Percentiles rank a stretch among this genome's conserved stretches.
phyloP scores from a whole-genome alignment of 1,139 yeast genomes.

The Taiozyma sp. region DNA sequence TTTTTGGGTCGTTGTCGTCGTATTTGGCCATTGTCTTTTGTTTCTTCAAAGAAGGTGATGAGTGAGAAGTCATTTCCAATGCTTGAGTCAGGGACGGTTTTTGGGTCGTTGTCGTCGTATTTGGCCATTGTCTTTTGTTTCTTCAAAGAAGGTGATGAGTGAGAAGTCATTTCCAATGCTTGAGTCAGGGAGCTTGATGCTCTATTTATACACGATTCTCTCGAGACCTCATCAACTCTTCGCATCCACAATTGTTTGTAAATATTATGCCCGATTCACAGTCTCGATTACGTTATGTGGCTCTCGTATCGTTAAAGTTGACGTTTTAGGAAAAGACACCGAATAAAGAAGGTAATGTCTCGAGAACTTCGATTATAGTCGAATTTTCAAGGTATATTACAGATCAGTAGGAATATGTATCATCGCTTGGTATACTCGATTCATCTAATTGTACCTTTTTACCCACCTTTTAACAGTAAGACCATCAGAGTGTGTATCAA shows the following conservation, averaged over 20 bases:
- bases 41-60: background rate
- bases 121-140: slow-evolving; percentile 8
- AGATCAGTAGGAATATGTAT: background rate
- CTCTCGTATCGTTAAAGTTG: background rate
- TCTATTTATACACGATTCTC: background rate
- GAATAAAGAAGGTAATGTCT: background rate
- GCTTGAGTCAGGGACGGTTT: slow-evolving; percentile 51
- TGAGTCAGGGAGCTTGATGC: background rate
- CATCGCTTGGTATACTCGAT: background rate
- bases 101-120: slow-evolving; percentile 30
- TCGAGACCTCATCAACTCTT: background rate
- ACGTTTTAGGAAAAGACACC: background rate
- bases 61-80: slow-evolving; percentile 17
- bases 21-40: slow-evolving; percentile 21
- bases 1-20: slow-evolving; percentile 30
- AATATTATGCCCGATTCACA: background rate
- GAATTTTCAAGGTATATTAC: background rate
- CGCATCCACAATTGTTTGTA: background rate
- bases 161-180: background rate
- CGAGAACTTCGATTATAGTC: background rate
- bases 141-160: background rate
- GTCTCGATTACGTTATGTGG: background rate
- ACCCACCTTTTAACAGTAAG: slow-evolving; percentile 50
- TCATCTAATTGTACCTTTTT: slow-evolving; percentile 19
- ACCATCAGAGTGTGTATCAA: slow-evolving; percentile 46